These are phyloP conservation scores for Creolimax fragrantissima DNA, from an alignment of 78 protist genomes.

Conservation along the genomic window DNA sequence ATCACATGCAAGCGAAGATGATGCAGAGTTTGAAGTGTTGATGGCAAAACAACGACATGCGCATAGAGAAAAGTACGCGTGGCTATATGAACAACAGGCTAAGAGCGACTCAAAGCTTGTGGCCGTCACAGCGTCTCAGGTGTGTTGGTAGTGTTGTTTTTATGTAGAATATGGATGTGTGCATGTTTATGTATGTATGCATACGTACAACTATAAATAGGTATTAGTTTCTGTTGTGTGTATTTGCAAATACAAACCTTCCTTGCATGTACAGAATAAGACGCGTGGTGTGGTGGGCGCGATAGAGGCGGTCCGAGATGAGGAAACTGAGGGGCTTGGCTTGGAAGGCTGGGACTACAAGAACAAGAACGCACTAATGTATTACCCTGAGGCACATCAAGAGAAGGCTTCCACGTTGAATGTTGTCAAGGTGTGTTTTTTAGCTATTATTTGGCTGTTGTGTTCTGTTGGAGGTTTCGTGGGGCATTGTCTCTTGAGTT, in stretches of 20 bases:
- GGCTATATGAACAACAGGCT: background rate
- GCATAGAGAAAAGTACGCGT: background rate
- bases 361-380: background rate
- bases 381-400: background rate
- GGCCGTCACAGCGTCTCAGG: background rate
- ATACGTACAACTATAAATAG: no score
- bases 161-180: background rate
- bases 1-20: background rate
- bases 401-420: background rate
- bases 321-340: background rate
- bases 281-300: background rate
- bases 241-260: no score
- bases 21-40: background rate
- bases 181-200: no score
- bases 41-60: background rate
- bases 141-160: background rate
- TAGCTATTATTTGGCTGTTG: no score
- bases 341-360: background rate
- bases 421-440: background rate
- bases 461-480: no score
- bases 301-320: background rate
- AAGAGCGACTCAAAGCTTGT: background rate
- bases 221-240: no score
- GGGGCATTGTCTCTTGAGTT: no score
- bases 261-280: background rate